Base-by-base conservation (phyloP, 2,329 filamentous ascomycete species). In the Penicillium sumatraense region DNA sequence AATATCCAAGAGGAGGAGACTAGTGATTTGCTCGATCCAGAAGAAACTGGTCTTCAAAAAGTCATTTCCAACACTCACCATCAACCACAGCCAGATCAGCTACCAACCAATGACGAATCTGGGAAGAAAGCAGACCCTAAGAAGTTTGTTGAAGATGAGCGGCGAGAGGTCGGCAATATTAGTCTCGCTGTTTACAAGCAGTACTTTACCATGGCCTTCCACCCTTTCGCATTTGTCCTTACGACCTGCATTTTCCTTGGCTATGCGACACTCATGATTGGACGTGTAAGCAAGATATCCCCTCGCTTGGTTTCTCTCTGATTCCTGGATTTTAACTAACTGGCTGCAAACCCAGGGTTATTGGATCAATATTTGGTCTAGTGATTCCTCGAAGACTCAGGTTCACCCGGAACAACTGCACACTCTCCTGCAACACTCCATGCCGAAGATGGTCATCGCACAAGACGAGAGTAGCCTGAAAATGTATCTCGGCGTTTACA, bases 131-230 rank as follows among this genome's bases (percentile, higher is more conserved):
- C 62, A 3, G 55, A 70, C 5, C 81, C 85, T 0, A 86, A 86
- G 60, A 89, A 91, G 70, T 93, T 93, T 61, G 84, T 90, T 23
- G 86, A 91, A 66, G 89, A 91, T 2, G 90, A 95, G 70, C 78
- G 77, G n/a, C 83, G 86, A 53, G 88, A 91, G 67, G 82, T 83
- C 50, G 90, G 90, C 1, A 82, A 86, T 5, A 85, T 93, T 27
- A 87, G 87, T 62, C 78, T 79, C 20, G 78, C 79, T 6, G 81
- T 93, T n/a, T 93, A 93, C 59, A 66, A 78, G 11, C 80, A 81
- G 0, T 95, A 93, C 65, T 72, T 93, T 13, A 79, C 78, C 9
- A 84, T 86, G 21, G 89, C 84, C 58, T 89, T 89, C 14, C 86
- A 87, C 9, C 77, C 79, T 61, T 67, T 76, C 13, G 85, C 85